phyloP scores from a whole-genome alignment of 495 filamentous ascomycete genomes.

The Recurvomyces mirabilis region DNA sequence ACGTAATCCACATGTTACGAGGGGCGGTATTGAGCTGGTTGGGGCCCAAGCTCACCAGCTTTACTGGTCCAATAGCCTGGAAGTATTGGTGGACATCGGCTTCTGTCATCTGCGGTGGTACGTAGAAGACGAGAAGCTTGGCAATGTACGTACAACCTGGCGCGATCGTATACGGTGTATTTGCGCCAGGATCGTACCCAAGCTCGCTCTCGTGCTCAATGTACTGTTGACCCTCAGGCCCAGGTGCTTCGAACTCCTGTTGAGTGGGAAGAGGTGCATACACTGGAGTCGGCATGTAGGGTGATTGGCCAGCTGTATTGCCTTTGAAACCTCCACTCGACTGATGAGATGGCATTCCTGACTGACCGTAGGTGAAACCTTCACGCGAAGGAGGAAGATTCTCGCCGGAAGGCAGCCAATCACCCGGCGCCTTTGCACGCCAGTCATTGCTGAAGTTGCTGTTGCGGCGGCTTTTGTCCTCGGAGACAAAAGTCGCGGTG shows the following conservation, averaged over 20 bases:
- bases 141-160: neutral
- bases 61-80: neutral
- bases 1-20: constrained; percentile 3
- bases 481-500: neutral
- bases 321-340: too few relatives aligned
- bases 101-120: neutral
- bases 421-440: neutral
- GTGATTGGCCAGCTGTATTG: too few relatives aligned
- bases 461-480: neutral
- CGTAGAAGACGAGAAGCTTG: constrained; percentile 3
- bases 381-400: neutral
- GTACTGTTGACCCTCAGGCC: neutral
- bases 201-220: neutral
- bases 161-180: neutral
- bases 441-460: neutral
- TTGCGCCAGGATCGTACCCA: neutral
- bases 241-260: neutral
- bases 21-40: neutral
- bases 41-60: neutral
- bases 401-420: neutral
- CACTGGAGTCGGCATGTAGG: neutral
- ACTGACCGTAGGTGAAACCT: neutral
- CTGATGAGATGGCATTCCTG: neutral
- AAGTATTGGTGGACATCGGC: neutral
- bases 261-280: neutral